Evolutionary conservation across 805 yeast genomes (phyloP), one percentile per base, ranked within the genome.

Genomic region (Teunomyces panamensis): DNA sequence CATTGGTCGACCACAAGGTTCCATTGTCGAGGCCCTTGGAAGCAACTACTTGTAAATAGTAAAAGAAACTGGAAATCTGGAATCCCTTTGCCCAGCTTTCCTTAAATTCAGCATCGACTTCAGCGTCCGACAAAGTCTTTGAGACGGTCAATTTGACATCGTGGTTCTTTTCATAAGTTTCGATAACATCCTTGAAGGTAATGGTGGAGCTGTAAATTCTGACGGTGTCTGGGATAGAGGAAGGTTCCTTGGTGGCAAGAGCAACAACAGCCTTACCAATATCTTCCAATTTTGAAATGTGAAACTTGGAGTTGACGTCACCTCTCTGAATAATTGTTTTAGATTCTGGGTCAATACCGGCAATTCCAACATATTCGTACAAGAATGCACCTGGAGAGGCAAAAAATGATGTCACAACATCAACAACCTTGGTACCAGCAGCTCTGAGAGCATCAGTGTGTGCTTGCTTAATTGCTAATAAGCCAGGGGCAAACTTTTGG

Each of bases 401-500:
- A 53, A 79, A 78, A 30, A 66, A 57, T 0, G 70, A 58, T 11
- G 78, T 75, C 42, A 47, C 30, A 11, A 80, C 54, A 51, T 74
- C 79, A 44, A 78, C 72, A 0, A 74, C 71, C 59, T 79, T 80
- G 46, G 78, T 48, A 11, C 83, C 82, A 7, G 62, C 57, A 1
- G 55, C 62, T 54, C 82, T 69, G 14, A 77, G 69, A 10, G 57
- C 63, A 2, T 57, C 55, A 5, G 74, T 57, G 54, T 78, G 80
- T 1, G 47, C 55, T 0, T 58, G 39, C 58, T 78, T 79, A 14
- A 48, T 9, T 1, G 42, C 56, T 28, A 64, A 55, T 47, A 77
- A 64, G 0, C 67, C 69, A 5, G 80, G 75, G 17, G 70, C 59
- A 17, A 45, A 34, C 16, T 53, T 49, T 3, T 55, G 55, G 16